phyloP scores from a whole-genome alignment of 345 rosid species.

The Syzygium jambos region DNA sequence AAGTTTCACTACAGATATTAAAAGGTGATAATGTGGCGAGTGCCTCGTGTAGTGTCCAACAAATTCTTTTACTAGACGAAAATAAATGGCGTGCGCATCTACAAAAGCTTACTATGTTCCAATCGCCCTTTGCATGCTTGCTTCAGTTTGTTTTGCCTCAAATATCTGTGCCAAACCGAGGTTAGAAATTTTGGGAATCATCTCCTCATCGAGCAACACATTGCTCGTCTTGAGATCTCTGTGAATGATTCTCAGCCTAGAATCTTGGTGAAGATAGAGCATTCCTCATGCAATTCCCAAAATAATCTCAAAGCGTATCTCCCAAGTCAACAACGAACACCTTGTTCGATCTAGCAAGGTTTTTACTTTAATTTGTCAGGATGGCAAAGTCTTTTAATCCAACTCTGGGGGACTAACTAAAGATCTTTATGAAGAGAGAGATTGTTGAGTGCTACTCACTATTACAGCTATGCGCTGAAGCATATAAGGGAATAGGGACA shows the following conservation, averaged over 20 bases:
- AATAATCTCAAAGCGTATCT: conserved; percentile 33
- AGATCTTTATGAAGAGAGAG: neutral
- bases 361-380: neutral
- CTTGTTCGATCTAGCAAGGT: conserved; percentile 20
- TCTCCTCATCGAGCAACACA: conserved; percentile 47
- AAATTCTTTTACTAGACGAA: neutral
- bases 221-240: conserved; percentile 67
- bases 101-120: conserved; percentile 58
- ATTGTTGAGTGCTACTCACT: neutral
- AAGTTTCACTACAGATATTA: neutral
- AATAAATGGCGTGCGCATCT: neutral
- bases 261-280: conserved; percentile 68
- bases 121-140: conserved; percentile 41
- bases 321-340: conserved; percentile 31
- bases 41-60: neutral
- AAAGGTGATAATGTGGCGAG: neutral
- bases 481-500: conserved; percentile 18
- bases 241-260: conserved; percentile 56
- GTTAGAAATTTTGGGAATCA: conserved; percentile 73
- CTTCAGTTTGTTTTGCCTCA: conserved; percentile 40
- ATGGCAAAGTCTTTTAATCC: neutral
- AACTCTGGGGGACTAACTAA: neutral
- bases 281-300: conserved; percentile 66
- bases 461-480: neutral
- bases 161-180: conserved; percentile 66